Conservation (phyloP, 768 basidiomycete species). For the Auricularia sp. region DNA sequence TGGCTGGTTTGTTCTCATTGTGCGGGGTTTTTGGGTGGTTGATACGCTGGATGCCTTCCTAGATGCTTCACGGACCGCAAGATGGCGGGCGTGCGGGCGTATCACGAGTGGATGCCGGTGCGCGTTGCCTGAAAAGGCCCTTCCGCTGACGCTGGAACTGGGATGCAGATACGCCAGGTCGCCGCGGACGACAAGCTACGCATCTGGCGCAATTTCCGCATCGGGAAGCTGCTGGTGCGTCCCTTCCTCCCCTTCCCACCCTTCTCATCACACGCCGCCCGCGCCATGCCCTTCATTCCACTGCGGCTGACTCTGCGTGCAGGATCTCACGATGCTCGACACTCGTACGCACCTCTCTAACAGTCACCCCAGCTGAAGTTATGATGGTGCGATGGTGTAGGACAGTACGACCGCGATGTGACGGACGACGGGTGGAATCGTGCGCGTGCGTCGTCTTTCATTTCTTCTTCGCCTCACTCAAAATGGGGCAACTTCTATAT, state of each 20-base stretch:
- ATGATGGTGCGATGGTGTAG: slow-evolving; percentile 9
- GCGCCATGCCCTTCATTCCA: too few relatives aligned
- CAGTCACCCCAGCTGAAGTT: too few relatives aligned
- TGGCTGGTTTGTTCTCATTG: too few relatives aligned
- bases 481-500: background rate
- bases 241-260: background rate
- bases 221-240: slow-evolving; percentile 38
- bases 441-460: background rate
- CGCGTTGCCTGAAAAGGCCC: slow-evolving; percentile 8
- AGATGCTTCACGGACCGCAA: slow-evolving; percentile 50
- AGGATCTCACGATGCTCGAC: slow-evolving; percentile 51
- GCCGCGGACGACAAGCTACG: slow-evolving; percentile 44
- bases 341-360: slow-evolving; percentile 30
- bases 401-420: slow-evolving; percentile 46
- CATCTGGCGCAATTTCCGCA: slow-evolving; percentile 55
- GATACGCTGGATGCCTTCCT: background rate
- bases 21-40: too few relatives aligned
- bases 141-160: slow-evolving; percentile 12
- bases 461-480: background rate
- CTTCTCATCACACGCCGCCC: too few relatives aligned
- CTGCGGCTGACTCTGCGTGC: background rate
- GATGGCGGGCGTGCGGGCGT: slow-evolving; percentile 45
- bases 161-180: slow-evolving; percentile 54
- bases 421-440: slow-evolving; percentile 33
- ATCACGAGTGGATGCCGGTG: slow-evolving; percentile 31